These are phyloP conservation scores for Hyaloperonospora brassicae DNA, from an alignment of 352 stramenopile species.

Conservation along the genomic window DNA sequence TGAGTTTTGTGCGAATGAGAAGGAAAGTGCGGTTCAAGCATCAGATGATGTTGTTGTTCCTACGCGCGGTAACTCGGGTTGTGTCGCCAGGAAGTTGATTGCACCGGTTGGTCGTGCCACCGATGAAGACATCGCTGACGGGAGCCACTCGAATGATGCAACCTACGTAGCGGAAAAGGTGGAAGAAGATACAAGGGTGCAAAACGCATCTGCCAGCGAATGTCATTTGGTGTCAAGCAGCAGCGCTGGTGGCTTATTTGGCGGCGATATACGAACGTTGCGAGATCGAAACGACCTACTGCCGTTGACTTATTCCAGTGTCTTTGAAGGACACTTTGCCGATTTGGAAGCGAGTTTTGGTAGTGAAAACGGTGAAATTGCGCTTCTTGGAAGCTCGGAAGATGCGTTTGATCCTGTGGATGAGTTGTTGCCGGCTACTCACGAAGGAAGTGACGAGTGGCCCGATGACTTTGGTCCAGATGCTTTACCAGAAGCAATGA, in stretches of 20 bases:
- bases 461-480: background rate
- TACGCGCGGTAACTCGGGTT: too few species aligned
- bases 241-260: background rate
- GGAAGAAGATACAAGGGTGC: background rate
- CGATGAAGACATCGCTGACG: too few species aligned
- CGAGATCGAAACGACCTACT: background rate
- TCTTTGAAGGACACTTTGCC: slow-evolving; percentile 9
- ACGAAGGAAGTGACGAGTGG: slow-evolving; percentile 6
- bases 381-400: slow-evolving; percentile 17
- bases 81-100: background rate
- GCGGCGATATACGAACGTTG: background rate
- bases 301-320: background rate
- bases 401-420: slow-evolving; percentile 27
- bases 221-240: background rate
- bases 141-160: background rate
- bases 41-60: background rate
- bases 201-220: background rate
- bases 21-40: background rate
- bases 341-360: slow-evolving; percentile 10
- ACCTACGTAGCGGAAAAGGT: background rate
- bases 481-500: background rate
- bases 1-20: background rate
- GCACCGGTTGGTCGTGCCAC: background rate
- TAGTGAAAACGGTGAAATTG: slow-evolving; percentile 22
- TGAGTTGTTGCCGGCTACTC: slow-evolving; percentile 14